Percentiles rank a stretch among this genome's conserved stretches.
phyloP scores from a whole-genome alignment of 2,329 filamentous ascomycete genomes.

The Phyllosticta citrichinensis region DNA sequence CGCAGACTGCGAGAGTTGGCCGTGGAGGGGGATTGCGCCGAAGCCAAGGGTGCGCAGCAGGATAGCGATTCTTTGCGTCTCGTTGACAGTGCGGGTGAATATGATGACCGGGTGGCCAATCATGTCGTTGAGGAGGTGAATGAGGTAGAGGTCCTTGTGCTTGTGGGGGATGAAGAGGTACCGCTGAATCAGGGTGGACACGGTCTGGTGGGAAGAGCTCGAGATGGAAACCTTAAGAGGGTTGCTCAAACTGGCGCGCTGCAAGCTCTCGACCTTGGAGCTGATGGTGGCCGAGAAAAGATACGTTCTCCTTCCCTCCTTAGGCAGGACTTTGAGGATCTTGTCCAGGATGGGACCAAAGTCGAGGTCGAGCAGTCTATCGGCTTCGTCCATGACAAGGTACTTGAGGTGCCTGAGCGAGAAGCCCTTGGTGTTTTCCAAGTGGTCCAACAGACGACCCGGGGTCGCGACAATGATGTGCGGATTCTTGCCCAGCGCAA shows the following conservation, averaged over 20 bases:
- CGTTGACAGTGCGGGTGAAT: conserved; percentile 86
- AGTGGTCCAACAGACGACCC: conserved; percentile 77
- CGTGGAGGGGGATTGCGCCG: conserved; percentile 84
- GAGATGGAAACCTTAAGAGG: conserved; percentile 76
- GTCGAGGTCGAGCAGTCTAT: conserved; percentile 83
- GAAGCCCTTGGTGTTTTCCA: conserved; percentile 96
- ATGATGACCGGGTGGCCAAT: conserved; percentile 79
- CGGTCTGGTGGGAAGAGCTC: conserved; percentile 79
- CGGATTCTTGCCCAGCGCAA: conserved; percentile 89
- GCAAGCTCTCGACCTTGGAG: conserved; percentile 84
- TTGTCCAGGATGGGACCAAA: conserved; percentile 90
- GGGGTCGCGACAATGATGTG: conserved; percentile 91
- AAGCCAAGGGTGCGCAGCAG: conserved; percentile 78
- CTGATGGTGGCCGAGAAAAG: conserved; percentile 94
- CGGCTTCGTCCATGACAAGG: conserved; percentile 90
- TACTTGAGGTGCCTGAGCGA: conserved; percentile 73
- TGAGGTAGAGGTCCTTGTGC: conserved; percentile 82
- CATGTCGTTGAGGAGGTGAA: conserved; percentile 78
- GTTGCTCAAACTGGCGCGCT: conserved; percentile 78
- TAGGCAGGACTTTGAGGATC: conserved; percentile 76
- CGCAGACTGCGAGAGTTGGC: conserved; percentile 77
- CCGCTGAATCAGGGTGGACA: conserved; percentile 75
- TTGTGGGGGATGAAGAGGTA: conserved; percentile 80
- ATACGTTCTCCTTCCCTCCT: conserved; percentile 54
- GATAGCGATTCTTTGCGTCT: conserved; percentile 77